A percentile compares a stretch with the other conserved stretches of the same genome.
Evolutionary conservation across 2,329 filamentous ascomycete genomes (phyloP).

Genomic region (Talaromyces funiculosus): DNA sequence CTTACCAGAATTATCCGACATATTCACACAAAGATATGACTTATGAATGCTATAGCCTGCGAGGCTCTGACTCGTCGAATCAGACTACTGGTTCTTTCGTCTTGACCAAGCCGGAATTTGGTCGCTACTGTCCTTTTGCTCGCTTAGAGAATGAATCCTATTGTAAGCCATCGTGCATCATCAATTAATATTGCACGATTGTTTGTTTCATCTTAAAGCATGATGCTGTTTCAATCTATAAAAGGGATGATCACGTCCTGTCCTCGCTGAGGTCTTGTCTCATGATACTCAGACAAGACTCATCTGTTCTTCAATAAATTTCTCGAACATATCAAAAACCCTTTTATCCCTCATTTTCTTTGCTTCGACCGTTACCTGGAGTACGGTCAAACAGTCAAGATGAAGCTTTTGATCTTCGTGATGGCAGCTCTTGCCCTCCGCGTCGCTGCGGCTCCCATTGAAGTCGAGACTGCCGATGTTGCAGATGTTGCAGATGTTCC

Average conservation of each 20-base stretch:
- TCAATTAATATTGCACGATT: background rate
- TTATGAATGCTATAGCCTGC: background rate
- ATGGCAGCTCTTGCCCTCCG: background rate
- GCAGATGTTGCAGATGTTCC: background rate
- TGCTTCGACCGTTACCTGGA: background rate
- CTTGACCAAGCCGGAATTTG: background rate
- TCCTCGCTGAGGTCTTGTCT: background rate
- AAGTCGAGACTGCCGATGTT: background rate
- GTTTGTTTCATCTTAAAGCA: background rate
- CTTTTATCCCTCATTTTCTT: background rate
- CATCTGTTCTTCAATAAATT: background rate
- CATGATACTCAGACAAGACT: background rate
- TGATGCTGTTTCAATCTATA: conserved; percentile 1
- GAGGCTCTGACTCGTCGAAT: background rate
- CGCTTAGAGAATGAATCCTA: background rate
- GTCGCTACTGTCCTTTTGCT: background rate
- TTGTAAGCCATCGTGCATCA: background rate
- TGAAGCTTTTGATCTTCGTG: background rate
- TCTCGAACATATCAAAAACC: background rate
- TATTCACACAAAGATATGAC: background rate
- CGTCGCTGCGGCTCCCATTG: conserved; percentile 1
- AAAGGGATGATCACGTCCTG: background rate
- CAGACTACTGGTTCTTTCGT: background rate
- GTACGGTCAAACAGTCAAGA: background rate
- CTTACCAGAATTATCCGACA: background rate